Evolutionary conservation across 495 filamentous ascomycete species (phyloP).

Genomic region (Penicillium samsonianum): DNA sequence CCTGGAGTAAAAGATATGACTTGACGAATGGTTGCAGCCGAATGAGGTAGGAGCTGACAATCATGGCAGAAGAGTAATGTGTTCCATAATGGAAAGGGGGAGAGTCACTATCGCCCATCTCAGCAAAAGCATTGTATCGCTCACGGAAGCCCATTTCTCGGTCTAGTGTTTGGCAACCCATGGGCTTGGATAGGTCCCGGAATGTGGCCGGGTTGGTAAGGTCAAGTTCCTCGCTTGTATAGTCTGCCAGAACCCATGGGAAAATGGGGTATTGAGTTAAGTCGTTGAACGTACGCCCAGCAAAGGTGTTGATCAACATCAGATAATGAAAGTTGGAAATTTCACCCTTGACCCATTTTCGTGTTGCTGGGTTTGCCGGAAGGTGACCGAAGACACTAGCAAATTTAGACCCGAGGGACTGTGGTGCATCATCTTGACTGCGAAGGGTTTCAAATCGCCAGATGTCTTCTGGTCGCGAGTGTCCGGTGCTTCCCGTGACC

Average conservation of each 20-base stretch:
- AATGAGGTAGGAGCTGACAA: constrained; percentile 93
- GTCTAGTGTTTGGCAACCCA: constrained; percentile 84
- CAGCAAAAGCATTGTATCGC: constrained; percentile 82
- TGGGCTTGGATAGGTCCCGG: constrained; percentile 89
- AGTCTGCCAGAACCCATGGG: constrained; percentile 94
- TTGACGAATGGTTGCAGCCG: constrained; percentile 94
- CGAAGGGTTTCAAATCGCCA: constrained; percentile 87
- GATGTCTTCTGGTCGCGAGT: constrained; percentile 63
- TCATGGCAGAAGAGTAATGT: constrained; percentile 99
- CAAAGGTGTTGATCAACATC: constrained; percentile 97
- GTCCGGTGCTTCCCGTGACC: constrained; percentile 55
- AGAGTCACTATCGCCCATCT: constrained; percentile 78
- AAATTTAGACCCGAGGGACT: constrained; percentile 85
- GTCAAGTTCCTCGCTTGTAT: constrained; percentile 93
- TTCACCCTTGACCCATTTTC: constrained; percentile 89
- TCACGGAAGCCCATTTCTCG: constrained; percentile 77
- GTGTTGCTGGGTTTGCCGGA: constrained; percentile 76
- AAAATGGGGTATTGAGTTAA: constrained; percentile 98
- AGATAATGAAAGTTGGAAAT: constrained; percentile 98
- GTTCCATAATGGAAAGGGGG: constrained; percentile 96
- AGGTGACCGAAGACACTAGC: constrained; percentile 87
- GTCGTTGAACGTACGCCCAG: constrained; percentile 96
- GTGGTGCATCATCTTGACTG: constrained; percentile 77
- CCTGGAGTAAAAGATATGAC: constrained; percentile 94
- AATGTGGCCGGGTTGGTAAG: constrained; percentile 80